Evolutionary conservation across 805 yeast species (phyloP).

Genomic region (Candida adriatica): DNA sequence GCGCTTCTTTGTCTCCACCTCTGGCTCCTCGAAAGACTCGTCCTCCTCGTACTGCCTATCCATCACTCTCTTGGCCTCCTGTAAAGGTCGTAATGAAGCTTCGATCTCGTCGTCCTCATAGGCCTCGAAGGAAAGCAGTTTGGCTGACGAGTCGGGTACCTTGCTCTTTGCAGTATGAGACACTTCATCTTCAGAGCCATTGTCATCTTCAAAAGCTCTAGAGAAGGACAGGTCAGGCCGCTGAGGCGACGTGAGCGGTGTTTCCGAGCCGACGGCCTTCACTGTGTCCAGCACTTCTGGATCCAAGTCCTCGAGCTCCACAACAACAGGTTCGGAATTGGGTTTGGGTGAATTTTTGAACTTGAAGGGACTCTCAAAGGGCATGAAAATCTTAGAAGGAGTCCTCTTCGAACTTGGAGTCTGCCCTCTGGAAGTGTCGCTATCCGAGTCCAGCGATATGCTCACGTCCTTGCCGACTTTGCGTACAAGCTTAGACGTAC

Average conservation of each 20-base stretch:
- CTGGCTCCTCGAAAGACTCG: conserved; percentile 4
- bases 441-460: conserved; percentile 13
- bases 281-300: too few relatives aligned
- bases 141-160: conserved; percentile 7
- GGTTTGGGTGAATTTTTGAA: not conserved
- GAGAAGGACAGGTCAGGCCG: conserved; percentile 6
- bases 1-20: conserved; percentile 1
- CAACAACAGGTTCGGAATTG: too few relatives aligned
- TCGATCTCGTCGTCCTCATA: conserved; percentile 9
- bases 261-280: too few relatives aligned
- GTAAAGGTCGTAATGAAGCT: conserved; percentile 1
- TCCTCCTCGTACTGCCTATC: conserved; percentile 17
- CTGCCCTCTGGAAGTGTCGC: conserved; percentile 4
- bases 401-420: not conserved
- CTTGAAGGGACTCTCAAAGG: not conserved
- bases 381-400: conserved; percentile 1
- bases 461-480: conserved; percentile 18
- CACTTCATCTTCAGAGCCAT: not conserved
- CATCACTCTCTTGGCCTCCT: conserved; percentile 11
- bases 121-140: conserved; percentile 11
- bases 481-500: conserved; percentile 42
- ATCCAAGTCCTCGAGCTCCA: too few relatives aligned
- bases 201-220: conserved; percentile 9
- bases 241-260: too few relatives aligned
- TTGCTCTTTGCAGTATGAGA: conserved; percentile 9